Evolutionary conservation across 352 stramenopile species (phyloP).

Genomic region (Phytophthora sojae): DNA sequence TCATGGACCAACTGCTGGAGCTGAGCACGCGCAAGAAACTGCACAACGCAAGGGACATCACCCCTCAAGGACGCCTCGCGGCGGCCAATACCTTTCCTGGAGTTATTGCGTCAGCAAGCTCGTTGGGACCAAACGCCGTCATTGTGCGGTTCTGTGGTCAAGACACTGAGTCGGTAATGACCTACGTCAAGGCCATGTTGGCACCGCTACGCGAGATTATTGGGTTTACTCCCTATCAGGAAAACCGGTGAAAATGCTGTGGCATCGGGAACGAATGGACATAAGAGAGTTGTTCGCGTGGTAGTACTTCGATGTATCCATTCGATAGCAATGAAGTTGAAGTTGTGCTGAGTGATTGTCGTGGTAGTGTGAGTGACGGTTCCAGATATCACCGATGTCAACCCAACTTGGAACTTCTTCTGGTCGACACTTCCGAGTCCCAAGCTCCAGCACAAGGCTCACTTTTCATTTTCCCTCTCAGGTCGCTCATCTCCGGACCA

Average conservation of each 20-base stretch:
- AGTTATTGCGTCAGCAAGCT: constrained; percentile 80
- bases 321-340: neutral
- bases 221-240: constrained; percentile 74
- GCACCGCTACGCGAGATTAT: constrained; percentile 61
- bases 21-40: constrained; percentile 79
- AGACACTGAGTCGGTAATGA: constrained; percentile 68
- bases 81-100: constrained; percentile 52
- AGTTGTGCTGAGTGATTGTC: neutral
- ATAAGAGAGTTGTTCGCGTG: neutral
- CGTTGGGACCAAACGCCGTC: constrained; percentile 61
- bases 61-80: constrained; percentile 68
- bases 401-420: too few relatives aligned
- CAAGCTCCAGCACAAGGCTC: neutral
- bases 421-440: too few relatives aligned
- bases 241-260: constrained; percentile 62
- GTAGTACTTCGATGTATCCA: neutral
- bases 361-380: neutral
- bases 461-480: neutral
- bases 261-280: neutral
- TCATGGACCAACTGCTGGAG: constrained; percentile 64
- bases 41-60: constrained; percentile 74
- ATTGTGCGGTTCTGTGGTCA: constrained; percentile 79
- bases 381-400: too few relatives aligned
- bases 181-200: constrained; percentile 69
- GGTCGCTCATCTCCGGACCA: neutral